These are phyloP conservation scores for Mortierella sp. DNA, from an alignment of 371 early-diverging fungal genomes.

Conservation along the genomic window DNA sequence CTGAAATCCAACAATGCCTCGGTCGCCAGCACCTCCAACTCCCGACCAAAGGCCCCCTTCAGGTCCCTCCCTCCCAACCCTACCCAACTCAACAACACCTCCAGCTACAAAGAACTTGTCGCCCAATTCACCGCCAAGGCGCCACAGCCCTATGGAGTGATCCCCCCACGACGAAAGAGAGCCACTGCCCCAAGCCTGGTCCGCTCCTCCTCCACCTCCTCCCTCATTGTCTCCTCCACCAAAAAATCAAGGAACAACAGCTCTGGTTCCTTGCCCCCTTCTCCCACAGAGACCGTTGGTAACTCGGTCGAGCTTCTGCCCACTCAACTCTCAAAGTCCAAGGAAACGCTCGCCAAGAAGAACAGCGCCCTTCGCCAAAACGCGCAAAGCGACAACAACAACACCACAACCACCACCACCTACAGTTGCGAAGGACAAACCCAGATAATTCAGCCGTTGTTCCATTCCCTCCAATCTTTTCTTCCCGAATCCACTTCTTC, in stretches of 20 bases:
- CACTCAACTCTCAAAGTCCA: slow-evolving; percentile 5
- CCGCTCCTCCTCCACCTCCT: slow-evolving; percentile 32
- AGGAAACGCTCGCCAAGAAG: background rate
- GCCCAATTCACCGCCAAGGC: slow-evolving; percentile 68
- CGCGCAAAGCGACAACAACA: slow-evolving; percentile 3
- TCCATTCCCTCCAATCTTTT: slow-evolving; percentile 44
- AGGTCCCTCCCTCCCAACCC: slow-evolving; percentile 13
- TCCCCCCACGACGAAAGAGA: slow-evolving; percentile 60
- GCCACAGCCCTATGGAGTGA: slow-evolving; percentile 70
- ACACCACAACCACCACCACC: background rate
- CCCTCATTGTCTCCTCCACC: slow-evolving; percentile 9
- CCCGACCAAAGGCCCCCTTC: slow-evolving; percentile 6
- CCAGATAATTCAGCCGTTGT: slow-evolving; percentile 39
- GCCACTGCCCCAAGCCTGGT: background rate
- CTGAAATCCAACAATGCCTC: background rate
- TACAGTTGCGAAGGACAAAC: background rate
- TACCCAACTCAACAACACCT: slow-evolving; percentile 32
- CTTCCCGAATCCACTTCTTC: slow-evolving; percentile 54
- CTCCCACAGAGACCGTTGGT: slow-evolving; percentile 22
- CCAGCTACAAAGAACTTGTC: slow-evolving; percentile 66
- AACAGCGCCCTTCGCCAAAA: background rate
- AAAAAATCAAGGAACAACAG: background rate
- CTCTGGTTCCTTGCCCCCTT: slow-evolving; percentile 20
- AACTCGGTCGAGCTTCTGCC: slow-evolving; percentile 37
- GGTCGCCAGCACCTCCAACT: slow-evolving; percentile 7